Conservation (phyloP, 2,329 filamentous ascomycete species). For the Trichoderma hamatum region DNA sequence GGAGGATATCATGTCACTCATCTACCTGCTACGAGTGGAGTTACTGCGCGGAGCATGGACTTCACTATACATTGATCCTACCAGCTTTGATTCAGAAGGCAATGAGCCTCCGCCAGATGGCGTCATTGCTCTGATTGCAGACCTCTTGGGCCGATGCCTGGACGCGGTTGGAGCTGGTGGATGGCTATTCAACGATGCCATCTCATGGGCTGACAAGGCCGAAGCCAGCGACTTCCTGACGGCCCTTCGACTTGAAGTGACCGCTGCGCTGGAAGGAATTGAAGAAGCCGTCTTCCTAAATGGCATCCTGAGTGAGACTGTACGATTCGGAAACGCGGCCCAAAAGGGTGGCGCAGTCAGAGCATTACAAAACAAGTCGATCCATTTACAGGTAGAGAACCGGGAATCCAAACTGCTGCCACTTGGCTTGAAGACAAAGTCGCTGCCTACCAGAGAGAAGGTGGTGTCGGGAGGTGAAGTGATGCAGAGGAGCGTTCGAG, state of each 20-base stretch:
- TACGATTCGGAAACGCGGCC: conserved; percentile 58
- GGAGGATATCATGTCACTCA: conserved; percentile 70
- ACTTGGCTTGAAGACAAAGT: conserved; percentile 68
- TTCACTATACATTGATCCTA: conserved; percentile 66
- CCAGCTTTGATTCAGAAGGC: conserved; percentile 48
- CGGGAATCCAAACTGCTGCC: conserved; percentile 62
- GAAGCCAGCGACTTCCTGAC: conserved; percentile 66
- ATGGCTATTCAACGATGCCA: conserved; percentile 68
- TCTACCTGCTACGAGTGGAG: conserved; percentile 73
- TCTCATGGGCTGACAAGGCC: conserved; percentile 53
- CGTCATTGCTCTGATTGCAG: conserved; percentile 70
- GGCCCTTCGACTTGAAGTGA: conserved; percentile 68
- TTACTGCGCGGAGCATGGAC: conserved; percentile 77
- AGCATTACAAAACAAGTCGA: conserved; percentile 45
- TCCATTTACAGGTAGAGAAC: conserved; percentile 47
- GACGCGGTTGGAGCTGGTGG: conserved; percentile 75
- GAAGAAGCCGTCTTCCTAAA: conserved; percentile 69
- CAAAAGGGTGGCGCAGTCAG: conserved; percentile 40
- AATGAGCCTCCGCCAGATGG: conserved; percentile 61
- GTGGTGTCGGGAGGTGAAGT: conserved; percentile 71
- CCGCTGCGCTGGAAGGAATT: conserved; percentile 70
- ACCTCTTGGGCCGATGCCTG: conserved; percentile 71
- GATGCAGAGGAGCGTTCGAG: conserved; percentile 67
- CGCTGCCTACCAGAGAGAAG: conserved; percentile 57
- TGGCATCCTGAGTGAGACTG: conserved; percentile 66